These are phyloP conservation scores for Paraphaeosphaeria minitans DNA, from an alignment of 2,329 filamentous ascomycete genomes.

Conservation along the genomic window DNA sequence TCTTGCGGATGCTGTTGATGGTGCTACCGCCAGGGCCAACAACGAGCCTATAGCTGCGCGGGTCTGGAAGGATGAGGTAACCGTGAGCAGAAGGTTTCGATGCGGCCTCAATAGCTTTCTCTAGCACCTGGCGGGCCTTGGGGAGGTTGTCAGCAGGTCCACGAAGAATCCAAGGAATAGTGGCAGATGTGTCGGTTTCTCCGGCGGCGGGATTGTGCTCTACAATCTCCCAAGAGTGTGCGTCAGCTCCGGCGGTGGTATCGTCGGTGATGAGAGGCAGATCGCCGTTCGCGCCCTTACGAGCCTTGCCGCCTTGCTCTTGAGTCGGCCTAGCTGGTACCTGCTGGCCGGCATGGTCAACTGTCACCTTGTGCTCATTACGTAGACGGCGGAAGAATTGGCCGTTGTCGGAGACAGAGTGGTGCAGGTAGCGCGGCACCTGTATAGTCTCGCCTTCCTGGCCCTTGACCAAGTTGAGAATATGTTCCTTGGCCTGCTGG, in stretches of 20 bases:
- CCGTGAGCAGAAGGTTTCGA: constrained; percentile 74
- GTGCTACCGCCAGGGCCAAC: constrained; percentile 88
- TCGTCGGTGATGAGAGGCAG: constrained; percentile 94
- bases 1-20: constrained; percentile 89
- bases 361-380: constrained; percentile 83
- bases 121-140: constrained; percentile 78
- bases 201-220: constrained; percentile 68
- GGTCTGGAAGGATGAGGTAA: constrained; percentile 88
- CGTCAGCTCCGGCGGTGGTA: constrained; percentile 58
- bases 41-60: constrained; percentile 83
- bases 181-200: constrained; percentile 53
- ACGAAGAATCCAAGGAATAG: constrained; percentile 88
- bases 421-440: constrained; percentile 82
- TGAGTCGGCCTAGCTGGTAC: constrained; percentile 71
- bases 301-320: constrained; percentile 52
- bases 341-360: constrained; percentile 85
- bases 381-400: constrained; percentile 91
- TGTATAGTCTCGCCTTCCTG: constrained; percentile 87
- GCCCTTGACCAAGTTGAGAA: constrained; percentile 77
- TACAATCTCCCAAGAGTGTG: constrained; percentile 85
- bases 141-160: constrained; percentile 78
- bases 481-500: constrained; percentile 84
- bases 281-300: constrained; percentile 63
- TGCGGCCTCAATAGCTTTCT: constrained; percentile 73
- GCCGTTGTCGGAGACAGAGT: constrained; percentile 83